Percentiles rank a stretch among this genome's conserved stretches.
phyloP scores from a whole-genome alignment of 2,329 filamentous ascomycete genomes.

The Lecanoromycetidae sp. region DNA sequence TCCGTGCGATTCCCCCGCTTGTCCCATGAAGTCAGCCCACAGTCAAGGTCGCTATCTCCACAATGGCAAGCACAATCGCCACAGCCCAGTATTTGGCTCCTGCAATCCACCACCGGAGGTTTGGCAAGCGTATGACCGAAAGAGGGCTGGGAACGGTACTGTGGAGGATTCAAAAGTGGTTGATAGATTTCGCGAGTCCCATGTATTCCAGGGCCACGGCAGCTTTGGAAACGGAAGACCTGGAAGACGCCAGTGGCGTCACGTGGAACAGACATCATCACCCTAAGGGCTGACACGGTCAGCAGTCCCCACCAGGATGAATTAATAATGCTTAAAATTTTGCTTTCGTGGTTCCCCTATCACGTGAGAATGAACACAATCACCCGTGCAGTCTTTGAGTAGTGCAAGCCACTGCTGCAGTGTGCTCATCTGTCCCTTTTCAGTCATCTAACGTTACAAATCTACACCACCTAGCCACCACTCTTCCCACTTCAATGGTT shows the following conservation, averaged over 20 bases:
- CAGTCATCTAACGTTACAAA: constrained; percentile 25
- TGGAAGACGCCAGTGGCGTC: not conserved
- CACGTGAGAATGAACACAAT: too few species aligned
- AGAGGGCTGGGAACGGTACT: not conserved
- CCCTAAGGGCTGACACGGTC: not conserved
- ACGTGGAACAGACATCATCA: not conserved
- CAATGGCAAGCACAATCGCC: not conserved
- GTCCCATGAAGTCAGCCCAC: not conserved
- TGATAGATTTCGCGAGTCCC: not conserved
- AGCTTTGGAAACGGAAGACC: not conserved
- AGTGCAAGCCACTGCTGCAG: not conserved
- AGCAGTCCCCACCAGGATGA: not conserved
- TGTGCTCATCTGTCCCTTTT: not conserved
- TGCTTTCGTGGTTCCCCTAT: too few species aligned
- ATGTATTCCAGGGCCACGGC: constrained; percentile 2
- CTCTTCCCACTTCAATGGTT: constrained; percentile 44
- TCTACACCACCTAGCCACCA: constrained; percentile 55
- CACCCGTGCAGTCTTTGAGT: not conserved
- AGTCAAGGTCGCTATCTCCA: not conserved
- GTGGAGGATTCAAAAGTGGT: not conserved
- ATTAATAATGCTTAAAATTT: not conserved
- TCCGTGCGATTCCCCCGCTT: not conserved
- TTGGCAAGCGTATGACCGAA: not conserved
- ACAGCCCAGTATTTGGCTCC: not conserved
- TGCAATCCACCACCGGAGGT: constrained; percentile 2